A percentile compares a stretch with the other conserved stretches of the same genome.
Evolutionary conservation across 2,329 filamentous ascomycete species (phyloP).

Genomic region (Macrophomina phaseolina): DNA sequence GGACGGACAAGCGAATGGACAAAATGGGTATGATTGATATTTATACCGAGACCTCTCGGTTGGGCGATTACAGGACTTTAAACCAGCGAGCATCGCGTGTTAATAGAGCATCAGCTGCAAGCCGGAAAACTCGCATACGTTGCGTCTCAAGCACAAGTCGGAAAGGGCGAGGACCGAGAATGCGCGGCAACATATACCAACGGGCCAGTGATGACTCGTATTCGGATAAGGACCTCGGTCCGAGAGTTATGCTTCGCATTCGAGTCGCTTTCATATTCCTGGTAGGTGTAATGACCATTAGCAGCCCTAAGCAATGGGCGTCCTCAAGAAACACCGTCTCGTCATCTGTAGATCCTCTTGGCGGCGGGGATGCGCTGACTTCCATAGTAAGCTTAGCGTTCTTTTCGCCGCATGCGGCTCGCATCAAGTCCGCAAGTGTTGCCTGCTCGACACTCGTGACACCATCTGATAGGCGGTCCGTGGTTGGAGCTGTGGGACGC

Average conservation of each 20-base stretch:
- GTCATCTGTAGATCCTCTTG: neutral
- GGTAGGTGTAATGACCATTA: neutral
- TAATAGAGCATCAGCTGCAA: neutral
- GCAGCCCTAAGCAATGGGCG: neutral
- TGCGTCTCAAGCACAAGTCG: neutral
- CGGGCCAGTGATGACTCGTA: neutral
- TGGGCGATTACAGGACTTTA: neutral
- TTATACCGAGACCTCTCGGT: neutral
- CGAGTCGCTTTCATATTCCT: neutral
- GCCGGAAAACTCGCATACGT: neutral
- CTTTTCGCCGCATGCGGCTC: conserved; percentile 1
- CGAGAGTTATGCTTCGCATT: conserved; percentile 8
- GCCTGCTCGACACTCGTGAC: neutral
- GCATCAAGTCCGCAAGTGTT: neutral
- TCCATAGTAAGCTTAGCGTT: neutral
- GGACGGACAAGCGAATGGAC: neutral
- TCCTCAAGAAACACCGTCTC: neutral
- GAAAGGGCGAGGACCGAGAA: neutral
- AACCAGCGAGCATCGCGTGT: neutral
- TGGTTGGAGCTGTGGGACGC: neutral
- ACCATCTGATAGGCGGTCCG: neutral
- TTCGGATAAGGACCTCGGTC: conserved; percentile 2
- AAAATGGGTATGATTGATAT: neutral
- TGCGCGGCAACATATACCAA: neutral
- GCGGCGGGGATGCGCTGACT: neutral